Evolutionary conservation across 441 rosid genomes (phyloP).

Genomic region (Manihot esculenta): DNA sequence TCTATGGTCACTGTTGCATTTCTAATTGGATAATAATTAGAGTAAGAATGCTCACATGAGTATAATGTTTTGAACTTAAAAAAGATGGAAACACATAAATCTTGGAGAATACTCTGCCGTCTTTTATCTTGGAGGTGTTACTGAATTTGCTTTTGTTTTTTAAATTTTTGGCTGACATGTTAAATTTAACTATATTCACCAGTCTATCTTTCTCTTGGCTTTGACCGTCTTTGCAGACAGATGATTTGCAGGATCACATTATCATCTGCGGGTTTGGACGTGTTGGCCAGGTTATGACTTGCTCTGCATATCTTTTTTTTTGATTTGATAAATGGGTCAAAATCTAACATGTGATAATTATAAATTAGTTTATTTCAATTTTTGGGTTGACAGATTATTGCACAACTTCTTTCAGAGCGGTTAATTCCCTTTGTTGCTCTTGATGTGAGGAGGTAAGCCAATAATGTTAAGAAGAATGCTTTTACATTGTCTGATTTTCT

Average conservation of each 20-base stretch:
- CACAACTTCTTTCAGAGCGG: constrained; percentile 98
- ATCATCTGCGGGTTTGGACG: constrained; percentile 98
- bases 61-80: background rate
- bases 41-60: background rate
- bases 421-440: constrained; percentile 98
- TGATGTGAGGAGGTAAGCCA: constrained; percentile 83
- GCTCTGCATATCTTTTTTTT: constrained; percentile 3
- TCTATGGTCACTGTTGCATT: constrained; percentile 6
- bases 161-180: background rate
- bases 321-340: constrained; percentile 9
- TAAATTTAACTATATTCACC: constrained; percentile 4
- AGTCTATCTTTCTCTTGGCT: constrained; percentile 20
- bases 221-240: constrained; percentile 62
- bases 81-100: background rate
- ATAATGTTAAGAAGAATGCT: background rate
- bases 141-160: background rate
- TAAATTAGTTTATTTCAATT: constrained; percentile 16
- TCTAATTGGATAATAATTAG: background rate
- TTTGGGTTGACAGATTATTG: constrained; percentile 66
- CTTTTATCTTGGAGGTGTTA: constrained; percentile 13
- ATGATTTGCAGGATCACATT: constrained; percentile 96
- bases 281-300: constrained; percentile 77
- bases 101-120: background rate
- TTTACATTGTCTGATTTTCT: constrained; percentile 6
- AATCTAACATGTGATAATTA: background rate